Conservation (phyloP, 352 stramenopile genomes). For the Pythium aristosporum region DNA sequence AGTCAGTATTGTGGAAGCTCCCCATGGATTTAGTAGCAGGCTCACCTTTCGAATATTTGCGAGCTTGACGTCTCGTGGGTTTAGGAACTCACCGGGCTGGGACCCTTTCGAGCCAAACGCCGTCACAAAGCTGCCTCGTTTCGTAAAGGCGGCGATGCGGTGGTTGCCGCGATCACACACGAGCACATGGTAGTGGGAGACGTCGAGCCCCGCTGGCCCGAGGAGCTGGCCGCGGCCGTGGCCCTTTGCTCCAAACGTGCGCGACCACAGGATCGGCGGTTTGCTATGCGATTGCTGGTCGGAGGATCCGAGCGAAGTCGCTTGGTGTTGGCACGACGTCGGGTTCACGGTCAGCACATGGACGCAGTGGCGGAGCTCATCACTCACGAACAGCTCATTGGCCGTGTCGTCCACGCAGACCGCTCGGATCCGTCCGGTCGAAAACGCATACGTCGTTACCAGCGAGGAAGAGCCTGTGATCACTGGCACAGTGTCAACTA, state of each 20-base stretch:
- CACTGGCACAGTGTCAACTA: neutral
- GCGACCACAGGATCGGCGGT: conserved; percentile 9
- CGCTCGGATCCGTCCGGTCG: conserved; percentile 8
- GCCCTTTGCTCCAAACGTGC: conserved; percentile 35
- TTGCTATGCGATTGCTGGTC: neutral
- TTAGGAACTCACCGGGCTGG: conserved; percentile 36
- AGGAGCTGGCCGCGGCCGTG: conserved; percentile 37
- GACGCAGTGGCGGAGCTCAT: conserved; percentile 50
- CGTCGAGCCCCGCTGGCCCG: conserved; percentile 41
- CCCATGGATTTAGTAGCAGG: neutral
- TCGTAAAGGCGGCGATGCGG: conserved; percentile 51
- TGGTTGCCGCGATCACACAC: conserved; percentile 60
- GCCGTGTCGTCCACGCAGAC: conserved; percentile 53
- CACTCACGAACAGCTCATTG: conserved; percentile 62
- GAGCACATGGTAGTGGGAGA: conserved; percentile 70
- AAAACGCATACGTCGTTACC: neutral
- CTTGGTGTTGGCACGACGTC: conserved; percentile 6
- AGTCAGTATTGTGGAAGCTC: no score
- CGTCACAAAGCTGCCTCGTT: conserved; percentile 54
- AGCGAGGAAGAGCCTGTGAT: neutral
- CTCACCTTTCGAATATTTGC: conserved; percentile 62
- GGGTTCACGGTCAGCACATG: conserved; percentile 40
- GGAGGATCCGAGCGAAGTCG: neutral
- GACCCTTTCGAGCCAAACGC: conserved; percentile 42
- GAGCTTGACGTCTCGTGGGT: conserved; percentile 54